Percentiles rank a stretch among this genome's conserved stretches.
Conservation (phyloP, 2,329 filamentous ascomycete genomes). For the Scytalidium sp. region DNA sequence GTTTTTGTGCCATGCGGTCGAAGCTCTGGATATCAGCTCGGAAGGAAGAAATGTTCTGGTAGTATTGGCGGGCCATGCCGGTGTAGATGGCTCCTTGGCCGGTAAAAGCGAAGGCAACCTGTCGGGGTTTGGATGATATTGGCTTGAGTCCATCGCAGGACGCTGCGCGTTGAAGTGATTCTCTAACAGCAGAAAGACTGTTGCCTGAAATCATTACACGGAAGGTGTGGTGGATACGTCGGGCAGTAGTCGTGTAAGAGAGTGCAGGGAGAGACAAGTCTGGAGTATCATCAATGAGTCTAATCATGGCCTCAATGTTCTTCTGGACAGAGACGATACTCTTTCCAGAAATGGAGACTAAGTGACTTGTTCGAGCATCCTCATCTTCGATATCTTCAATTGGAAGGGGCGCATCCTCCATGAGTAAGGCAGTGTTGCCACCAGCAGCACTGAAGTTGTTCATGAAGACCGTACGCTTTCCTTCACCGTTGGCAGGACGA, state of each 20-base stretch:
- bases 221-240: constrained; percentile 55
- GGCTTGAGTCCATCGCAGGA: constrained; percentile 26
- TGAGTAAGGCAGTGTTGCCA: constrained; percentile 18
- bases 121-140: constrained; percentile 31
- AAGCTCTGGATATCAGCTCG: constrained; percentile 1
- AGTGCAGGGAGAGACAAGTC: constrained; percentile 4
- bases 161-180: constrained; percentile 13
- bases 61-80: constrained; percentile 42
- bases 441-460: constrained; percentile 47
- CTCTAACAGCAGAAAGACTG: constrained; percentile 20
- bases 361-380: constrained; percentile 37
- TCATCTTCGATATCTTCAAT: constrained; percentile 30
- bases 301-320: constrained; percentile 20
- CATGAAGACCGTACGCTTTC: constrained; percentile 31
- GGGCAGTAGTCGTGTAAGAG: constrained; percentile 21
- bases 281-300: constrained; percentile 20
- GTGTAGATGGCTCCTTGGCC: constrained; percentile 33
- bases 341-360: constrained; percentile 45
- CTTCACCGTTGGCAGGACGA: constrained; percentile 33
- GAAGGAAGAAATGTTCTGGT: constrained; percentile 40
- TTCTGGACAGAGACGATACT: constrained; percentile 20
- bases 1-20: background rate
- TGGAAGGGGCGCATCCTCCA: constrained; percentile 15
- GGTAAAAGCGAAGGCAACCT: constrained; percentile 22
- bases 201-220: constrained; percentile 45